Evolutionary conservation across 2,329 filamentous ascomycete species (phyloP), one percentile per base, ranked within the genome.

Genomic region (Aspergillus fischeri): DNA sequence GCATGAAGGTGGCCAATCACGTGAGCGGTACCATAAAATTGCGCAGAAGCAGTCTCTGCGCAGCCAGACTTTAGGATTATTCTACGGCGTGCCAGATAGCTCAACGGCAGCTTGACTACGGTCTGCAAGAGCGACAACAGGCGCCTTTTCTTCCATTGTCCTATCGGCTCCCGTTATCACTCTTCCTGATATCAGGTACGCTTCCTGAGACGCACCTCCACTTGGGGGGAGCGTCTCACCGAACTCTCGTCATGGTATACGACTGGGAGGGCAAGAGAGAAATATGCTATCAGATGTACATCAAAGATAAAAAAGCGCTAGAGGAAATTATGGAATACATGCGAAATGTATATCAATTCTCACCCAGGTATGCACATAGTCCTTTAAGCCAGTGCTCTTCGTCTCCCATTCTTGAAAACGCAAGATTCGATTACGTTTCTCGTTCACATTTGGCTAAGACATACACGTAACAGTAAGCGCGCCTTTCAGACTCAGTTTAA

Each of bases 401-500:
- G 20, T 51, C 29, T 32, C 25, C 48, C 24, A 5, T 53, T n/a
- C 38, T 45, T 38, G 32, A 6, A 7, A 14, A 38, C 32, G 5
- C 14, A 17, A 17, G 32, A 38, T 7, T 38, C 32, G 32, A 17
- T 17, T 38, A 38, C 32, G 1, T 38, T 38, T 38, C 45, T 51
- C 25, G 14, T 20, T 45, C 38, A 48, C n/a, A 32, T 28, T 59
- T 52, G 27, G 53, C 41, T 38, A 49, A 21, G 38, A 41, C 51
- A 47, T 28, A 9, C 21, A 21, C 49, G 24, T 24, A 60, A 47
- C 54, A 73, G 89, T 72, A 91, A 90, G 77, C 86, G 89, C 59
- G 86, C 87, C 47, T 91, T 88, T 60, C 89, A 91, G 72, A 85
- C 81, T 3, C 88, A 91, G 64, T 90, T 92, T 74, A 88, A 86